Conservation (phyloP, 2,329 filamentous ascomycete genomes). For the Fusarium sp. region DNA sequence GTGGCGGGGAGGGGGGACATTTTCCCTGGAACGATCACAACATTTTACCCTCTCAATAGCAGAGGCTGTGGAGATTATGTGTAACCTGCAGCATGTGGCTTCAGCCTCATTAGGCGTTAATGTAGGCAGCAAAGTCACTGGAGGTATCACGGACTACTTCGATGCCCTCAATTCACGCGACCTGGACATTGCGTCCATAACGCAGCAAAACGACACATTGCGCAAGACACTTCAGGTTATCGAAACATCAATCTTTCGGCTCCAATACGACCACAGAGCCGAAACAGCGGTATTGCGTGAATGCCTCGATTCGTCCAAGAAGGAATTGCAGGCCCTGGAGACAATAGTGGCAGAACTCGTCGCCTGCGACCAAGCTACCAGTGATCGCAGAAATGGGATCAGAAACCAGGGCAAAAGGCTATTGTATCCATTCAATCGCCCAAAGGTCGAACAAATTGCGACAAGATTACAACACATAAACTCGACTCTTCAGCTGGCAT, state of each 20-base stretch:
- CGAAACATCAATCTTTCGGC: neutral
- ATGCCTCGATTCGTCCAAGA: neutral
- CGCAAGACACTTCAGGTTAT: neutral
- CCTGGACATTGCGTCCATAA: neutral
- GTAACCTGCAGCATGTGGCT: no score
- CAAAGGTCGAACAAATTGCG: neutral
- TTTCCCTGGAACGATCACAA: no score
- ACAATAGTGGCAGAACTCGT: neutral
- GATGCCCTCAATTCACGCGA: rapidly evolving
- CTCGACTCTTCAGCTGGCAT: neutral
- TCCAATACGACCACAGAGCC: neutral
- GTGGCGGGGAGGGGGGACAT: no score
- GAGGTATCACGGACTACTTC: neutral
- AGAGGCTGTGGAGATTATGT: no score
- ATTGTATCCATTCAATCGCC: neutral
- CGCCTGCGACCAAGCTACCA: rapidly evolving
- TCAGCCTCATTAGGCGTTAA: no score
- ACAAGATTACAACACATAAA: neutral
- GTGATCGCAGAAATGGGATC: neutral
- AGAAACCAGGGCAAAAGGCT: neutral
- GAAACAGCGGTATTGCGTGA: neutral
- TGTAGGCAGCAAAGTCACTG: neutral
- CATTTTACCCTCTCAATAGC: no score
- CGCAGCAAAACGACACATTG: neutral
- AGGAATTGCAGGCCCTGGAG: neutral